These are phyloP conservation scores for Phyllostachys edulis DNA, from an alignment of 176 grass and related monocot genomes.

Conservation along the genomic window DNA sequence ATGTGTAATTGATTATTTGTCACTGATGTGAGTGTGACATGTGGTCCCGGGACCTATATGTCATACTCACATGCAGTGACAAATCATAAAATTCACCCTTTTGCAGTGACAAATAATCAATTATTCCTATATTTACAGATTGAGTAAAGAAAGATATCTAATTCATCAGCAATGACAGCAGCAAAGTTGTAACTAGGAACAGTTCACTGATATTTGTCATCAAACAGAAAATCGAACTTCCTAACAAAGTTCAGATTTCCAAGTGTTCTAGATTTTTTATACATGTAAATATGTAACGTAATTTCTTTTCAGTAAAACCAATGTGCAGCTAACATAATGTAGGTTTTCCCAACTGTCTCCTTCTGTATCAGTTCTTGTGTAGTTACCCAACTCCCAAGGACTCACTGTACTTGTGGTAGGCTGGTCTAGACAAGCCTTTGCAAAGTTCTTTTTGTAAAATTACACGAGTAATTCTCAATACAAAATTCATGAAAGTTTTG, in stretches of 20 bases:
- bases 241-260: conserved; percentile 13
- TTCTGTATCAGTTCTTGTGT: conserved; percentile 10
- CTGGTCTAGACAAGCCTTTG: conserved; percentile 1
- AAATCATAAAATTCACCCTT: no score
- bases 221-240: not conserved
- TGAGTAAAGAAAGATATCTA: conserved; percentile 11
- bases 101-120: no score
- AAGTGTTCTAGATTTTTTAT: not conserved
- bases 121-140: no score
- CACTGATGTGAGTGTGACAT: no score
- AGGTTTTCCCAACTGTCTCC: not conserved
- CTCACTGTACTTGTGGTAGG: conserved; percentile 14
- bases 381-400: conserved; percentile 9
- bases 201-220: not conserved
- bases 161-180: conserved; percentile 2
- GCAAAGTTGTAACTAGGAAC: conserved; percentile 11
- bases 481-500: not conserved
- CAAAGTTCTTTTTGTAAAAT: conserved; percentile 11
- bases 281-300: not conserved
- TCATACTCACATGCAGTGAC: no score
- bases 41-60: no score
- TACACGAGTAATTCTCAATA: conserved; percentile 21
- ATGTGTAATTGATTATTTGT: no score
- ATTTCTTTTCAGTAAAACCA: conserved; percentile 8
- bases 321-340: not conserved